These are phyloP conservation scores for Mycocentrospora acerina DNA, from an alignment of 2,329 filamentous ascomycete species.

Conservation along the genomic window DNA sequence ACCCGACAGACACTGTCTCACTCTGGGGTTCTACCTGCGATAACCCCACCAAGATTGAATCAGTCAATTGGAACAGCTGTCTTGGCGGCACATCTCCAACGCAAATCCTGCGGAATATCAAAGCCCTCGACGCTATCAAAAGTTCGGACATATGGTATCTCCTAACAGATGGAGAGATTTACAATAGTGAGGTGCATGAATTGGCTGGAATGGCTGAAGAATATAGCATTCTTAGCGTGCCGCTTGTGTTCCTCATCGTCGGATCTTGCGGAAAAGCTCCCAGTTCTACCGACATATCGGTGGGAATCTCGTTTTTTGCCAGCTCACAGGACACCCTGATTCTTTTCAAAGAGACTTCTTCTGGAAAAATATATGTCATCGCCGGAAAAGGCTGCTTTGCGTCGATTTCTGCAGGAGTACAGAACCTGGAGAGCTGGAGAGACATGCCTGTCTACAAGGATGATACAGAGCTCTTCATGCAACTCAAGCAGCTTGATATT, in stretches of 20 bases:
- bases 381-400: conserved; percentile 37
- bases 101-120: conserved; percentile 18
- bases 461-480: conserved; percentile 19
- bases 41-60: conserved; percentile 11
- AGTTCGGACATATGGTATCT: conserved; percentile 34
- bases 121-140: conserved; percentile 19
- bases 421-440: conserved; percentile 24
- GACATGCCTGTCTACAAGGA: conserved; percentile 16
- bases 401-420: conserved; percentile 14
- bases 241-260: conserved; percentile 28
- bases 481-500: conserved; percentile 17
- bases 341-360: conserved; percentile 31
- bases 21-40: conserved; percentile 25
- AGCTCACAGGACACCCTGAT: conserved; percentile 31
- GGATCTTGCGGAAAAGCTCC: conserved; percentile 17
- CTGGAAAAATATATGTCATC: conserved; percentile 26
- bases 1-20: conserved; percentile 14
- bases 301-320: conserved; percentile 38
- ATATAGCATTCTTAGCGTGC: conserved; percentile 17
- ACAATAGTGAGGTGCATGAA: conserved; percentile 16
- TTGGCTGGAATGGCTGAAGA: conserved; percentile 23
- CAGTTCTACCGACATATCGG: conserved; percentile 29
- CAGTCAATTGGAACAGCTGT: conserved; percentile 12
- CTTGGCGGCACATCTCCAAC: conserved; percentile 21
- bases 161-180: conserved; percentile 36